A percentile compares a stretch with the other conserved stretches of the same genome.
Evolutionary conservation across 2,329 filamentous ascomycete species (phyloP).

Genomic region (Verticillium dahliae): DNA sequence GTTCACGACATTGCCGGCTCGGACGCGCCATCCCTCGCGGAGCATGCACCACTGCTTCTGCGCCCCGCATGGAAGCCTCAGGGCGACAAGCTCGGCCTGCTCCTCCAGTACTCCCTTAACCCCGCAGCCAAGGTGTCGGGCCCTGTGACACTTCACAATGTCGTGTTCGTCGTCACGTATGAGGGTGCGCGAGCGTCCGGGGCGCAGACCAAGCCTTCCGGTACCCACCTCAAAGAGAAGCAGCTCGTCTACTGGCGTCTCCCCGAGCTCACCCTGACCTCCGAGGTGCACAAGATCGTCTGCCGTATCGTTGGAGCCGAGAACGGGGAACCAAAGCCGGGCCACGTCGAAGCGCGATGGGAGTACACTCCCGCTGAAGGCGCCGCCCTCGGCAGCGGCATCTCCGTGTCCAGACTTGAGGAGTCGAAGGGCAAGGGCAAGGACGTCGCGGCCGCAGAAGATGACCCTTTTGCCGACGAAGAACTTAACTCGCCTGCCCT

Average conservation of each 20-base stretch:
- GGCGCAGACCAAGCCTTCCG: constrained; percentile 71
- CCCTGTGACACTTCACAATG: constrained; percentile 55
- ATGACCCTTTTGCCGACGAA: constrained; percentile 64
- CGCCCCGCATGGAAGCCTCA: constrained; percentile 78
- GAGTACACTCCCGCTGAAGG: constrained; percentile 47
- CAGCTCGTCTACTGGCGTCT: constrained; percentile 76
- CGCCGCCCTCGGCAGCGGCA: constrained; percentile 47
- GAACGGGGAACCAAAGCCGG: constrained; percentile 61
- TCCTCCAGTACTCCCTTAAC: constrained; percentile 81
- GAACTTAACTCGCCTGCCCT: constrained; percentile 12
- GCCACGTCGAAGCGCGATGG: constrained; percentile 78
- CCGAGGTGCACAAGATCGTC: constrained; percentile 68
- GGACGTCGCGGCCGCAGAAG: constrained; percentile 31
- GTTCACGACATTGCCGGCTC: constrained; percentile 60
- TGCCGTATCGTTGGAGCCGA: constrained; percentile 73
- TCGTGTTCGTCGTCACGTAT: constrained; percentile 67
- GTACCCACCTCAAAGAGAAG: constrained; percentile 73
- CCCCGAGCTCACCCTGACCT: constrained; percentile 63
- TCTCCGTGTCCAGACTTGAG: constrained; percentile 56
- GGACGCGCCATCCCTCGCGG: constrained; percentile 34
- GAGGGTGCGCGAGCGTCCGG: constrained; percentile 58
- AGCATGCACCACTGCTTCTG: constrained; percentile 66
- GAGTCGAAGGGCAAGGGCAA: constrained; percentile 45
- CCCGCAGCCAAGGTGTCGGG: constrained; percentile 47
- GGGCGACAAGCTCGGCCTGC: constrained; percentile 75